Evolutionary conservation across 2,329 filamentous ascomycete genomes (phyloP), one percentile per base, ranked within the genome.

Genomic region (Penicillium sclerotigenum): DNA sequence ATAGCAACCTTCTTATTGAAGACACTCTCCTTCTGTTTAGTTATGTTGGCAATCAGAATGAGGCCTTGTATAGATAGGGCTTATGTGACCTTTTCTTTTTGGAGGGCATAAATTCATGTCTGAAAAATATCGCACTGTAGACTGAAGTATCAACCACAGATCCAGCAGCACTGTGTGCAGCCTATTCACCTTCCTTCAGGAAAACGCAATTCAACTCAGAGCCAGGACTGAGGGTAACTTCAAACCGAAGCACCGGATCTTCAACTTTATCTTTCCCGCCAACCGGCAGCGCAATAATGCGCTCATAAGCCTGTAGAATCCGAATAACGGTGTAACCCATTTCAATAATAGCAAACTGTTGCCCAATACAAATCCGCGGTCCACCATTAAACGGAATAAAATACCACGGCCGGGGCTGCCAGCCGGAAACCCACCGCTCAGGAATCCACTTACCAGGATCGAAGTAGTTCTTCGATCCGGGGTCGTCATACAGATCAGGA

Each of bases 341-440:
- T 70, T 84, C 82, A 3, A 82, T 79, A 68, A 80, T 77, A 4
- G 82, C 82, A 70, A 85, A 84, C 57, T 84, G 82, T 70, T 84
- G 82, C 1, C 82, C 82, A 33, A 84, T 80, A 58, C 82, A 84
- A 47, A 82, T 81, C 11, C 80, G 68, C 2, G 80, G 79, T 0
- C 80, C 80, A 2, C 79, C 79, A 52, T 81, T 81, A 56, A 83
- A 82, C 0, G 81, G 81, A 42, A 81, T 77, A 54, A 80, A 83
- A n/a, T 80, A 75, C 79, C 80, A 82, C 1, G 79, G 76, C 63
- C 75, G 78, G 0, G 80, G 80, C 46, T 76, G 75, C 80, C 80
- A 82, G 20, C 67, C 68, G 20, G 77, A 77, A 11, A 66, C 57
- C 80, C 80, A 83, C 9, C 80, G 72, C 57, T 82, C 80, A 0